A percentile compares a stretch with the other conserved stretches of the same genome.
Conservation (phyloP, 768 basidiomycete species). For the Mycena rosella region DNA sequence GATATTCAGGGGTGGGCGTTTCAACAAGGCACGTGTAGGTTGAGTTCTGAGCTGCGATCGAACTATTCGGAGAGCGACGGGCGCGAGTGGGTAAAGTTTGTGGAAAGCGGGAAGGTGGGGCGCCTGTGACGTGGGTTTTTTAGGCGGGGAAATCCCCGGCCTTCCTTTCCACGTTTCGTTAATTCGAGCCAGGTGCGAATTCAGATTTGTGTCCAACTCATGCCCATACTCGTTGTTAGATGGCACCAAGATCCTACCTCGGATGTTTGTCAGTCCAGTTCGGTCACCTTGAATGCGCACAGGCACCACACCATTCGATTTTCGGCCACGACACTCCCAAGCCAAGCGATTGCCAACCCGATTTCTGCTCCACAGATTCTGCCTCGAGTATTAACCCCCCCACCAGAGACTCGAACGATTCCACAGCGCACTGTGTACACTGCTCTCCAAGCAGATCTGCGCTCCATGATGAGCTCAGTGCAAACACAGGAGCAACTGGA, state of each 20-base stretch:
- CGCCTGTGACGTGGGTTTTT: too few species aligned
- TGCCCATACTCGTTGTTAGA: neutral
- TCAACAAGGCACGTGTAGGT: too few species aligned
- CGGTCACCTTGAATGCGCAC: neutral
- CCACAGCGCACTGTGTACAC: neutral
- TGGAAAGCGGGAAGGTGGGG: too few species aligned
- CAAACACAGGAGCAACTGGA: constrained; percentile 7
- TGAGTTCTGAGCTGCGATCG: too few species aligned
- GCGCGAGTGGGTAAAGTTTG: too few species aligned
- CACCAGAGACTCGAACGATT: neutral
- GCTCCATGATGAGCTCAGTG: neutral
- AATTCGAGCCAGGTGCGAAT: constrained; percentile 22
- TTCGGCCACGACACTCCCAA: neutral
- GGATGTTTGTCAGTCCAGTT: neutral
- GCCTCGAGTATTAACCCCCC: neutral
- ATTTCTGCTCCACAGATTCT: neutral
- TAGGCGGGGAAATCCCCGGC: constrained; percentile 26
- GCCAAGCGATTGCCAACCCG: neutral
- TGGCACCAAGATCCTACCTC: neutral
- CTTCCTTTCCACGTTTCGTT: constrained; percentile 45
- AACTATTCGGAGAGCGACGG: too few species aligned
- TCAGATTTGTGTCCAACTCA: neutral
- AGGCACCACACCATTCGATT: neutral
- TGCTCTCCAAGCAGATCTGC: neutral
- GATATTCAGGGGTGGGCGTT: too few species aligned